Percentiles rank a stretch among this genome's conserved stretches.
These are phyloP conservation scores for Lachancea nothofagi DNA, from an alignment of 805 yeast genomes.

Conservation along the genomic window DNA sequence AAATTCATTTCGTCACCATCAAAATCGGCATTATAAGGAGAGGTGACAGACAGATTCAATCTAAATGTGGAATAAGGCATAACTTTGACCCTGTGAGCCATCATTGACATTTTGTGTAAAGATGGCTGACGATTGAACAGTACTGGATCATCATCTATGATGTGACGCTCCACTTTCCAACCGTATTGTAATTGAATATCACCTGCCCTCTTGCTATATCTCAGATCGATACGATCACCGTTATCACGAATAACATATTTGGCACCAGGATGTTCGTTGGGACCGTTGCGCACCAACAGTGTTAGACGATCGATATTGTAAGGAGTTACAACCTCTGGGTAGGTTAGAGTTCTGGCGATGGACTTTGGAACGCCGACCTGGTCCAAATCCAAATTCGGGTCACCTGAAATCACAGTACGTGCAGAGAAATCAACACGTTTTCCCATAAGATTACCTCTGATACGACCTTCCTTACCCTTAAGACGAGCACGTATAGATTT, in stretches of 20 bases:
- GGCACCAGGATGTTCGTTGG: constrained; percentile 99
- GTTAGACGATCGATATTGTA: constrained; percentile 92
- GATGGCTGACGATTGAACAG: constrained; percentile 99
- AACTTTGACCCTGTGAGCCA: constrained; percentile 97
- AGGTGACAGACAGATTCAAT: constrained; percentile 91
- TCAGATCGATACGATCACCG: constrained; percentile 96
- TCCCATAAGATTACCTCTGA: constrained; percentile 98
- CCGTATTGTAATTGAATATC: constrained; percentile 97
- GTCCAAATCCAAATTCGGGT: constrained; percentile 93
- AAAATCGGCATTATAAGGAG: constrained; percentile 99
- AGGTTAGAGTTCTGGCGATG: constrained; percentile 90
- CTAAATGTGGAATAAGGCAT: constrained; percentile 99
- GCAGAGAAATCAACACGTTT: constrained; percentile 99
- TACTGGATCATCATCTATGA: constrained; percentile 96
- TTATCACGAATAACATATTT: constrained; percentile 96
- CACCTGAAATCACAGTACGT: constrained; percentile 98
- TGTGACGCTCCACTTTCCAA: constrained; percentile 98
- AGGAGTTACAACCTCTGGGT: constrained; percentile 97
- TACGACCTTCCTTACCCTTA: constrained; percentile 98
- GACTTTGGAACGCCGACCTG: constrained; percentile 99
- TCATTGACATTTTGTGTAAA: constrained; percentile 98
- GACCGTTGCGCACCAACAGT: constrained; percentile 93
- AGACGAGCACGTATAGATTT: constrained; percentile 98
- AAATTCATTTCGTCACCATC: constrained; percentile 99
- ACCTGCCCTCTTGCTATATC: constrained; percentile 97